These are phyloP conservation scores for Telfairia occidentalis DNA, from an alignment of 331 rosid species.

Conservation along the genomic window DNA sequence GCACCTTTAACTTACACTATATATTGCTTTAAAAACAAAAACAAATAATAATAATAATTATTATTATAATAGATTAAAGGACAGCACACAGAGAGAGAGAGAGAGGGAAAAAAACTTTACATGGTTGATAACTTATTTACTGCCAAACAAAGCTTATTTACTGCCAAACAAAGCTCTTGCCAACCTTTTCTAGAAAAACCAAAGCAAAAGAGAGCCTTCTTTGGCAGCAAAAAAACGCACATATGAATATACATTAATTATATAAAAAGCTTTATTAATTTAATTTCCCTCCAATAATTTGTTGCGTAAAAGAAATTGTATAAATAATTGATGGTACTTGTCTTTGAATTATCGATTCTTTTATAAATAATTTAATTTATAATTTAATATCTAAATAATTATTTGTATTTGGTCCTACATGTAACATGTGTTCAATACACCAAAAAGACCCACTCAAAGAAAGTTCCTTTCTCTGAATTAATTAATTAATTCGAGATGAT, in stretches of 20 bases:
- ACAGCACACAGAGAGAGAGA: neutral
- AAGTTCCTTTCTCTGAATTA: neutral
- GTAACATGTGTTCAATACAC: neutral
- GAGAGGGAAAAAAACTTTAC: neutral
- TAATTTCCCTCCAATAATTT: constrained; percentile 3
- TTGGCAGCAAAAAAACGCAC: neutral
- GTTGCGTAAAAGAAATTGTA: neutral
- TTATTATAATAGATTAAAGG: neutral
- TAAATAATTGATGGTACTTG: neutral
- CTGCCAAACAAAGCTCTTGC: neutral
- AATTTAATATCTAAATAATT: neutral
- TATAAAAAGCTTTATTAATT: neutral
- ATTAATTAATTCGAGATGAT: neutral
- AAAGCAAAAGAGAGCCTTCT: constrained; percentile 8
- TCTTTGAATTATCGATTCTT: neutral
- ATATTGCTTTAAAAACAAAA: neutral
- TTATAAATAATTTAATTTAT: neutral
- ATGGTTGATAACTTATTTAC: neutral
- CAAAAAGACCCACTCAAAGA: neutral
- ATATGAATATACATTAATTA: neutral
- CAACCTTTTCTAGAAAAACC: neutral
- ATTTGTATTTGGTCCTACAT: neutral
- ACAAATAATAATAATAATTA: neutral
- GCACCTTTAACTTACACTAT: constrained; percentile 1
- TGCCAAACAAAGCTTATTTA: neutral